Evolutionary conservation across 2,329 filamentous ascomycete species (phyloP), one percentile per base, ranked within the genome.

Genomic region (Chaetomiaceae sp.): DNA sequence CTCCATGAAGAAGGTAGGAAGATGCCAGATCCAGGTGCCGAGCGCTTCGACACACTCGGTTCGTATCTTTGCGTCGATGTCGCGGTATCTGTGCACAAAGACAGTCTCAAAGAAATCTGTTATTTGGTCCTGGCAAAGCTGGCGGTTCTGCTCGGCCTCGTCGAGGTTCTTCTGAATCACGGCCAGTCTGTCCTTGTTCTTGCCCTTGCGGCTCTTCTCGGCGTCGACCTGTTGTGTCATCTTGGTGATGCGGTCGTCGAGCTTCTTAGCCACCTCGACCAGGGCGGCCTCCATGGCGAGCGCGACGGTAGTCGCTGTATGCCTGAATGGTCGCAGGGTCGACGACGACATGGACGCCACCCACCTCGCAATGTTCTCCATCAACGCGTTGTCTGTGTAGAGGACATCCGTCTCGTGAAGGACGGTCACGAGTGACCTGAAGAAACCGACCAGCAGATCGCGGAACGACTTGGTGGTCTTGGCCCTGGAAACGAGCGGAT

Each of bases 11-110:
- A 87, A 78, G 38, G 88, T 88, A 2, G 90, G 88, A 42, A 95
- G 80, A 10, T 79, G 79, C 62, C 83, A 78, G 56, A 97, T 94
- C 93, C 93, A 98, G 33, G 82, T 78, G 22, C 90, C 89, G 8
- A 98, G 74, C 12, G 88, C 88, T 53, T 86, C 81, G 19, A 95
- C 83, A 61, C 91, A 96, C 60, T 96, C 91, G 1, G 84, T 81
- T 43, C 93, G 81, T 55, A 98, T 95, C 58, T 81, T 86, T 6
- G 88, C 81, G 60, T 98, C 93, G 24, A 96, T 81, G 62, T 98
- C 93, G 51, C 93, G 86, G 65, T 97, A 98, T 38, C 93, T 83
- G 66, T 98, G 91, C 24, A 96, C 85, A 62, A 95, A 98, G 38
- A 97, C 83, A 2, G 87, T 86, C 56, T 95, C 86, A 61, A 97